These are phyloP conservation scores for Rhodotorula sp. DNA, from an alignment of 1,284 basidiomycete species.

Conservation along the genomic window DNA sequence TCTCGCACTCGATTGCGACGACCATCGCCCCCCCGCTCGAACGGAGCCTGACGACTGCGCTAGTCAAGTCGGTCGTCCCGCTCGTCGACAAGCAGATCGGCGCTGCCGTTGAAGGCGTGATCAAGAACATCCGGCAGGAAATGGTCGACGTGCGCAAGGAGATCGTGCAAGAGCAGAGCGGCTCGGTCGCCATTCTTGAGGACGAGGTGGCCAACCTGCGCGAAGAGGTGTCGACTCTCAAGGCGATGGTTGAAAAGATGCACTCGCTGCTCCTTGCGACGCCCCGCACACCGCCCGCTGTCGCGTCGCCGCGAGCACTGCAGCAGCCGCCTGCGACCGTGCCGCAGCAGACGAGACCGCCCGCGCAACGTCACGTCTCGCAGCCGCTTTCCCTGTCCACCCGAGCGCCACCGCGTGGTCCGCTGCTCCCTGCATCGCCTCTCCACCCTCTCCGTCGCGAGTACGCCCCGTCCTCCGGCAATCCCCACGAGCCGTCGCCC, in stretches of 20 bases:
- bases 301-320: conserved; percentile 4
- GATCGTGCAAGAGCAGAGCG: conserved; percentile 40
- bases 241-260: conserved; percentile 32
- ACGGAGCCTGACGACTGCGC: conserved; percentile 62
- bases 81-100: conserved; percentile 68
- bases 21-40: conserved; percentile 19
- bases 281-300: background rate
- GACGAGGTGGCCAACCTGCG: conserved; percentile 32
- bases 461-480: background rate
- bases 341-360: too few relatives aligned
- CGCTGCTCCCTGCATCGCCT: background rate
- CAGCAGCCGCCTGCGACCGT: background rate
- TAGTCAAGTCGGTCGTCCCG: conserved; percentile 70
- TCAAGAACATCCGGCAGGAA: conserved; percentile 70
- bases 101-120: conserved; percentile 70
- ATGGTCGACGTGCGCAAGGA: conserved; percentile 53
- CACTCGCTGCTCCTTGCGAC: conserved; percentile 13
- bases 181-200: conserved; percentile 32
- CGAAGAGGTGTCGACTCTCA: conserved; percentile 27
- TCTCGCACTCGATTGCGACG: conserved; percentile 53
- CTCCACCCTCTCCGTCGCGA: background rate
- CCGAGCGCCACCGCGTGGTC: background rate
- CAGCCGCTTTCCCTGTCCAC: background rate
- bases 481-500: background rate
- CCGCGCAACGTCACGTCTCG: background rate